Base-by-base conservation (phyloP, 2,329 filamentous ascomycete species). In the Monilinia laxa region DNA sequence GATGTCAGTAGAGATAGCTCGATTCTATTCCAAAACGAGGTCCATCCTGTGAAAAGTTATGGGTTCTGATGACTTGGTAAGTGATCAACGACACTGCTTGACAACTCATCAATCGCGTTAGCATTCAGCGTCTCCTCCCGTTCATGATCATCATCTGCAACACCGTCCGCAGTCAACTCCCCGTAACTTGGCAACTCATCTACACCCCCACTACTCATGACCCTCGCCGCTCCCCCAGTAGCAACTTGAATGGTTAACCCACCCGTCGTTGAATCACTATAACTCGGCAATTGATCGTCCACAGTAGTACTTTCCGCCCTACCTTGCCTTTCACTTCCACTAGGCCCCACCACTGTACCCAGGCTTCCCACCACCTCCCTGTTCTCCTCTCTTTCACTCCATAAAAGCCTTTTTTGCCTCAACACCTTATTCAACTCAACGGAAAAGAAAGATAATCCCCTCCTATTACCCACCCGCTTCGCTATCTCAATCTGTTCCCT, bases 401-500 rank as follows among this genome's bases (percentile, higher is more conserved):
- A 64, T 49, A 69, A 53, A 40, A 69, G 16, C 3, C 35, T 57
- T 9, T 60, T 66, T 52, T 65, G 59, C 63, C 65, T 68, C 35
- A 23, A 23, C 16, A 60, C 31, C 18, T 38, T 49, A 7, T 58
- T 31, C 12, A 67, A 51, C 25, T 68, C 51, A 23, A 62, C 20
- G 14, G 55, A 60, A 20, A 63, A 35, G 11, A n/a, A 35, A 4
- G 49, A 25, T 38, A 64, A 51, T 18, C n/a, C 25, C 42, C 57
- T 42, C n/a, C 28, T 49, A n/a, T 56, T 49, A 3, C 25, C 28
- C 4, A 23, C 23, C 9, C 65, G 57, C 62, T 65, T 45, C 10
- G 66, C 65, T 20, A 49, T 53, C n/a, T 57, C 28, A 52, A 73
- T 68, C 64, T 73, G 71, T 42, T 56, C 56, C 49, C 9, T 10